Conservation (phyloP, 495 filamentous ascomycete species). For the Aspergillus saccharolyticus region DNA sequence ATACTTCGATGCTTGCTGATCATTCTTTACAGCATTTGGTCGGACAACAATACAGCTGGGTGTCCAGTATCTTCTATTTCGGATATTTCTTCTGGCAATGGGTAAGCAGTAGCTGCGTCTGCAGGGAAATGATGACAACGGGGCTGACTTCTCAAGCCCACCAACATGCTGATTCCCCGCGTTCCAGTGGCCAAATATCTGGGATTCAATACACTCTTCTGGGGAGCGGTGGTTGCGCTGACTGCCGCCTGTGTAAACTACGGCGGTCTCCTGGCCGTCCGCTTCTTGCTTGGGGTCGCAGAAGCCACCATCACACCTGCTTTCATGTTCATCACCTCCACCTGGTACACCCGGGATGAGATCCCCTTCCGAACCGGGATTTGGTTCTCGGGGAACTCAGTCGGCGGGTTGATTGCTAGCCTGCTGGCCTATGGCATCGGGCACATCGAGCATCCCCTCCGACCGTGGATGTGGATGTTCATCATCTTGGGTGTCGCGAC, state of each 20-base stretch:
- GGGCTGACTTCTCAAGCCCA: slow-evolving; percentile 26
- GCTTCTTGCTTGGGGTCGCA: slow-evolving; percentile 47
- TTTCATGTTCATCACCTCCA: slow-evolving; percentile 38
- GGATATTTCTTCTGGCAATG: slow-evolving; percentile 47
- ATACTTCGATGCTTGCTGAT: slow-evolving; percentile 17
- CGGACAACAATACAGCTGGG: slow-evolving; percentile 56
- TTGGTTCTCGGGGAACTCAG: slow-evolving; percentile 56
- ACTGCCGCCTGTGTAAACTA: slow-evolving; percentile 36
- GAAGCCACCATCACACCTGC: slow-evolving; percentile 48
- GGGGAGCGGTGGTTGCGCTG: slow-evolving; percentile 52
- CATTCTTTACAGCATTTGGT: slow-evolving; percentile 33
- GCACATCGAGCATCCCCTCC: slow-evolving; percentile 43
- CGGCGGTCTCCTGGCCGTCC: slow-evolving; percentile 31
- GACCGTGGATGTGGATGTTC: slow-evolving; percentile 51
- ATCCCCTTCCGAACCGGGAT: slow-evolving; percentile 56
- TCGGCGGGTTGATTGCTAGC: slow-evolving; percentile 52
- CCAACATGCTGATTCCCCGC: slow-evolving; percentile 44
- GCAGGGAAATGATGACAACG: slow-evolving; percentile 23
- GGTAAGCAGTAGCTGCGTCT: slow-evolving; percentile 1
- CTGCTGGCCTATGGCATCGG: slow-evolving; percentile 55
- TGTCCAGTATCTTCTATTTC: slow-evolving; percentile 58
- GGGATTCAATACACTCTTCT: slow-evolving; percentile 50
- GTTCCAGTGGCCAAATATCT: slow-evolving; percentile 53
- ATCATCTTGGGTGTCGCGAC: slow-evolving; percentile 49
- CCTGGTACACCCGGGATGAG: slow-evolving; percentile 51